Conservation (phyloP, 805 yeast genomes). For the Vanderwaltozyma tropicalis region DNA sequence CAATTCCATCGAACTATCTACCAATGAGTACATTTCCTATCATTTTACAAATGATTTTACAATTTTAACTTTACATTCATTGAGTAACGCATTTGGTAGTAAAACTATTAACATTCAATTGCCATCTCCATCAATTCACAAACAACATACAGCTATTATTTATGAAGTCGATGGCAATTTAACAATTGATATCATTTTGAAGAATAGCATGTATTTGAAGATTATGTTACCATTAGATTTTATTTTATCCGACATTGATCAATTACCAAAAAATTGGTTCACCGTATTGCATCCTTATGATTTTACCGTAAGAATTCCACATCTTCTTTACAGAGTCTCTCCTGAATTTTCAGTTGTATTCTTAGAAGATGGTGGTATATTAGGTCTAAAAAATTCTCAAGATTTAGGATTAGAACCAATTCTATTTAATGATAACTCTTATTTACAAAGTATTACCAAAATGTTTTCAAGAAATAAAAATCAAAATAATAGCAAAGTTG, state of each 20-base stretch:
- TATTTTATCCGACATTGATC: constrained; percentile 8
- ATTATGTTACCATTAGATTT: constrained; percentile 18
- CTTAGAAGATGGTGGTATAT: constrained; percentile 67
- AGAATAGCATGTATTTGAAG: constrained; percentile 17
- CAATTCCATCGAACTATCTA: constrained; percentile 9
- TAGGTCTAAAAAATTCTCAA: constrained; percentile 35
- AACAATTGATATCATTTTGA: constrained; percentile 16
- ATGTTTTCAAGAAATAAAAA: constrained; percentile 13
- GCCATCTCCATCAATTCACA: constrained; percentile 18
- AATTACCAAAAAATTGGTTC: constrained; percentile 40
- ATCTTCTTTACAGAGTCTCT: constrained; percentile 39
- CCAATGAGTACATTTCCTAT: constrained; percentile 17
- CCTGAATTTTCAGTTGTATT: constrained; percentile 41
- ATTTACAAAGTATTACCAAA: constrained; percentile 29
- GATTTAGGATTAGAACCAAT: constrained; percentile 30
- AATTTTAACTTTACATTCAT: constrained; percentile 15
- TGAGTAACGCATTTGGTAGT: constrained; percentile 11
- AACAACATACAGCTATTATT: constrained; percentile 16
- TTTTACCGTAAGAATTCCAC: constrained; percentile 48
- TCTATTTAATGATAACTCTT: constrained; percentile 48
- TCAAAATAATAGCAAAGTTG: constrained; percentile 11
- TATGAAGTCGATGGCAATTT: constrained; percentile 7
- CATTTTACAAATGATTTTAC: constrained; percentile 17
- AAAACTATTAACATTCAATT: constrained; percentile 19
- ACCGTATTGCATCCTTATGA: constrained; percentile 58